These are phyloP conservation scores for Avena atlantica DNA, from an alignment of 176 grass and related monocot species.

Conservation along the genomic window DNA sequence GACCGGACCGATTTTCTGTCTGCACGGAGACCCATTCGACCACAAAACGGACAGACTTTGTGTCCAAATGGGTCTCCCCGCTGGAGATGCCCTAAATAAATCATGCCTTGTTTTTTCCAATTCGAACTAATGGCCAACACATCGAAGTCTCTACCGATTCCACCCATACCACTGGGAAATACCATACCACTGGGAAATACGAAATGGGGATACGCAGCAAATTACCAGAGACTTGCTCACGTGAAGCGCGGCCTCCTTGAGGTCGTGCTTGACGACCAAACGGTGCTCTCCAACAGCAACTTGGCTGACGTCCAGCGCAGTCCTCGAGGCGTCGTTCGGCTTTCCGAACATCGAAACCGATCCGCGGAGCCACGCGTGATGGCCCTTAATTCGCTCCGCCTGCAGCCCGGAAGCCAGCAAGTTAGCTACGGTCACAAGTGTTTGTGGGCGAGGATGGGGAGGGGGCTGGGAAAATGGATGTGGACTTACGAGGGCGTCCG, in stretches of 20 bases:
- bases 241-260: constrained; percentile 70
- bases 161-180: not conserved
- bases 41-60: no score
- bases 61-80: no score
- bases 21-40: no score
- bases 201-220: constrained; percentile 32
- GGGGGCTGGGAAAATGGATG: not conserved
- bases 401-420: constrained; percentile 38
- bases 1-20: no score
- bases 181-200: not conserved
- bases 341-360: constrained; percentile 67
- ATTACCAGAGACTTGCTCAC: constrained; percentile 75
- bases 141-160: not conserved
- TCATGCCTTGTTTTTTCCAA: not conserved
- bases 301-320: constrained; percentile 57
- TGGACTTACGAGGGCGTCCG: constrained; percentile 60
- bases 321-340: constrained; percentile 66
- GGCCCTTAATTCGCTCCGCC: constrained; percentile 66
- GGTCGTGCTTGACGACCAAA: constrained; percentile 56
- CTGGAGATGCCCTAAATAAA: not conserved
- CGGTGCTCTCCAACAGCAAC: constrained; percentile 55
- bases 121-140: not conserved
- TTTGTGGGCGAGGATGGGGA: no score
- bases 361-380: constrained; percentile 71
- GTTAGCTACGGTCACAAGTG: not conserved